A percentile compares a stretch with the other conserved stretches of the same genome.
Conservation (phyloP, 192 early-diverging fungal genomes). For the Funneliformis mosseae region DNA sequence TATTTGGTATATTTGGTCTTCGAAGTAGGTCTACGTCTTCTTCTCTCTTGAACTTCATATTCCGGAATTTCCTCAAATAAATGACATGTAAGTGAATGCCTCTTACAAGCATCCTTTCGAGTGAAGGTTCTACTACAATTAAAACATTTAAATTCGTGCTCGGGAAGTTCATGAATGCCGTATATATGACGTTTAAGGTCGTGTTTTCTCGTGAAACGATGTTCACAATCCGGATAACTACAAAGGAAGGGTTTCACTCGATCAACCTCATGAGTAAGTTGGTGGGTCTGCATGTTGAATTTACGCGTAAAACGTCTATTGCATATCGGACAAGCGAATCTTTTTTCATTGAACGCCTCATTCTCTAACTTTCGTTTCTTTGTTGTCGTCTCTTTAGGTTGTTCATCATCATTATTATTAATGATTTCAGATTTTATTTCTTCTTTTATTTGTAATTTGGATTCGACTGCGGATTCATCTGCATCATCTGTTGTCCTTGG, state of each 20-base stretch:
- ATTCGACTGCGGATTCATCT: background rate
- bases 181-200: constrained; percentile 44
- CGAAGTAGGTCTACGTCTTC: background rate
- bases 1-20: background rate
- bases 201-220: constrained; percentile 49
- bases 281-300: constrained; percentile 47
- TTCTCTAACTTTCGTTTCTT: background rate
- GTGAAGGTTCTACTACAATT: constrained; percentile 12
- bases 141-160: constrained; percentile 18
- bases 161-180: constrained; percentile 20
- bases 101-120: constrained; percentile 29
- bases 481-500: background rate
- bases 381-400: background rate
- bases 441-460: background rate
- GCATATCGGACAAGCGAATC: constrained; percentile 41
- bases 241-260: constrained; percentile 43
- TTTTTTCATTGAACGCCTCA: background rate
- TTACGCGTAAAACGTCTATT: constrained; percentile 42
- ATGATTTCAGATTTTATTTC: too few species aligned
- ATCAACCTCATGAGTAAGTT: constrained; percentile 40
- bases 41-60: background rate
- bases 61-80: background rate
- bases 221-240: constrained; percentile 37
- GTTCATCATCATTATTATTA: background rate
- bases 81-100: constrained; percentile 13